Evolutionary conservation across 805 yeast species (phyloP).

Genomic region (Candida ascalaphidarum): DNA sequence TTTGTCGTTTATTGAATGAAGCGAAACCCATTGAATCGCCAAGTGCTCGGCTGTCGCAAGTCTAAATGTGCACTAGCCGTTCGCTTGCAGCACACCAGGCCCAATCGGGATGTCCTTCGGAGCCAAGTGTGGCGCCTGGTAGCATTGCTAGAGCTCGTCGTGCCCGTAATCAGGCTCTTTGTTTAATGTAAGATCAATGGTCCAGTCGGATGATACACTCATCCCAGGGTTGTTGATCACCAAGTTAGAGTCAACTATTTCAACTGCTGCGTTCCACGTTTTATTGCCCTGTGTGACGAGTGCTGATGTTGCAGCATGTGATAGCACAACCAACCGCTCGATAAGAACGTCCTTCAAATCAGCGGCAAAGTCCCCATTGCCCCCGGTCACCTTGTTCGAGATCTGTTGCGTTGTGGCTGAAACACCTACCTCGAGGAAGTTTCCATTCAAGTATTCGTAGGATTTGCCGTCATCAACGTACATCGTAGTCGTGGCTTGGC

Average conservation of each 20-base stretch:
- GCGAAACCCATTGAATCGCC: no score
- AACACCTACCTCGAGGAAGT: constrained; percentile 38
- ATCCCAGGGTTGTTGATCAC: constrained; percentile 45
- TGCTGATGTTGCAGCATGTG: no score
- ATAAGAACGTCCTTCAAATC: constrained; percentile 30
- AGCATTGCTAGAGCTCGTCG: no score
- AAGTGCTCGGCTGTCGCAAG: no score
- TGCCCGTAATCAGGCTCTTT: no score
- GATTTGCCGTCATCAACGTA: constrained; percentile 86
- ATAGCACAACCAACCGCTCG: constrained; percentile 47
- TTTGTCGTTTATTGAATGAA: no score
- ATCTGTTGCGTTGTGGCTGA: constrained; percentile 24
- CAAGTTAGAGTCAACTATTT: constrained; percentile 6
- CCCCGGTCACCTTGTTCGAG: constrained; percentile 2
- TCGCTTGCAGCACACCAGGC: no score
- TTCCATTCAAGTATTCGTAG: constrained; percentile 45
- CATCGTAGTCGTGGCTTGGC: constrained; percentile 47
- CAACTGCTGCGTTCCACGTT: constrained; percentile 22
- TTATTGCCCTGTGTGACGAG: constrained; percentile 30
- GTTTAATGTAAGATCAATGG: no score
- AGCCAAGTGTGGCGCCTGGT: no score
- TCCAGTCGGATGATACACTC: no score
- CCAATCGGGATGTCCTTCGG: no score
- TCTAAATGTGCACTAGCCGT: no score
- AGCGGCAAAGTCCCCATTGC: constrained; percentile 4